phyloP scores from a whole-genome alignment of 805 yeast genomes.

The Starmerella stigmatis region DNA sequence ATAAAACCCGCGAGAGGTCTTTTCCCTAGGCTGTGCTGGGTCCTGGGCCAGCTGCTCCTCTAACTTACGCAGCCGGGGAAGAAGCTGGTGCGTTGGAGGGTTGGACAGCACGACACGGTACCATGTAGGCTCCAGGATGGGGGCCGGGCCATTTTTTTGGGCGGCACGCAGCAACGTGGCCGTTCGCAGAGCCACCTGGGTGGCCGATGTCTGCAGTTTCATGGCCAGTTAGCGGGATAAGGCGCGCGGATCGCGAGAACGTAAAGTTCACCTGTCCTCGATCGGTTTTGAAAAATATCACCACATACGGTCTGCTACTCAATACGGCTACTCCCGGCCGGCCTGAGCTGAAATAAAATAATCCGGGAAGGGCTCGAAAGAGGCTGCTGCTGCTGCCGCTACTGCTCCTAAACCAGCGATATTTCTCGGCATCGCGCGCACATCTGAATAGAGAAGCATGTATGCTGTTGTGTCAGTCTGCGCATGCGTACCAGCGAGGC shows the following conservation, averaged over 20 bases:
- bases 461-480: background rate
- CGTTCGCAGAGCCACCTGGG: conserved; percentile 67
- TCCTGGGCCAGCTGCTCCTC: conserved; percentile 21
- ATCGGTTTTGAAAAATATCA: conserved; percentile 4
- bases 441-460: background rate
- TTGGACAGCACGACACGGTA: conserved; percentile 68
- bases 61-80: conserved; percentile 34
- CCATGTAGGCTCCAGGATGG: conserved; percentile 76
- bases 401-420: too few species aligned
- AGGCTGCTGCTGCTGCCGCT: too few species aligned
- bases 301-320: background rate
- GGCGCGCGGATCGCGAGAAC: background rate
- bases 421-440: too few species aligned
- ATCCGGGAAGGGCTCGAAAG: background rate
- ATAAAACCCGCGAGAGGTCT: conserved; percentile 28
- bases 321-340: background rate
- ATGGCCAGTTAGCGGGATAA: conserved; percentile 31
- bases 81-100: conserved; percentile 65
- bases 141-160: conserved; percentile 21
- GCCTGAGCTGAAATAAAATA: background rate
- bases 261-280: background rate
- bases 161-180: conserved; percentile 66
- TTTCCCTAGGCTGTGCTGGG: conserved; percentile 2
- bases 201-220: conserved; percentile 71
- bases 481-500: background rate